Base-by-base conservation (phyloP, 208 protist genomes). In the Balamuthia mandrillaris region DNA sequence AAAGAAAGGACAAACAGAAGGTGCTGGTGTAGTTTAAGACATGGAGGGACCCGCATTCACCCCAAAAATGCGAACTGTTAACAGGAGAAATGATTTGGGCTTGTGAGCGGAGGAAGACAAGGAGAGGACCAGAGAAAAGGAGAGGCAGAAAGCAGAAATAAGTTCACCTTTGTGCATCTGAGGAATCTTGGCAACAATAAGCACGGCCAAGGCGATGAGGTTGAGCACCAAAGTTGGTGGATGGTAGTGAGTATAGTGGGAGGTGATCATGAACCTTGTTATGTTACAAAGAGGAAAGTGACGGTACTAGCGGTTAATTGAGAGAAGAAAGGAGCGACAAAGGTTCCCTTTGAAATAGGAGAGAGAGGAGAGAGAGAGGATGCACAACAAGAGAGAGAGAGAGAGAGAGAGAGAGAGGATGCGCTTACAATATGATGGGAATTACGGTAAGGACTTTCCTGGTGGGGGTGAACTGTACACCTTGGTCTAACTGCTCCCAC, bases 401-500 rank as follows among this genome's bases (percentile, higher is more conserved):
- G 29, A 60, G 16, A 18, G 45, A 85, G 21, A 61, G 29, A 60
- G 18, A 16, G 58, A 14, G 31, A 27, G 6, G 16, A 5, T 44
- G 6, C 9, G 82, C 63, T n/a, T 81, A 89, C 83, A 89, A 44
- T 5, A 89, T 63, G 16, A 89, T 65, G 37, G 87, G 87, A 6
- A 89, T 70, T 2, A 45, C 61, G 14, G 87, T 87, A 18, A 87
- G 81, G 35, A 89, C 84, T 41, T 89, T 89, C 5, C 83, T n/a
- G 37, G 83, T 81, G 39, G 49, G 31, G 18, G 87, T 83, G 44
- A 81, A 89, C 61, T 89, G 87, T 10, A 52, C 29, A 21, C 74
- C 87, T 29, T 84, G 39, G 24, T 89, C 87, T n/a, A 89, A 54
- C 47, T 89, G 87, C 60, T 89, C 87, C 87, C 87, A 89, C 39